These are phyloP conservation scores for Ophiostoma pallidulum DNA, from an alignment of 2,329 filamentous ascomycete species.

Conservation along the genomic window DNA sequence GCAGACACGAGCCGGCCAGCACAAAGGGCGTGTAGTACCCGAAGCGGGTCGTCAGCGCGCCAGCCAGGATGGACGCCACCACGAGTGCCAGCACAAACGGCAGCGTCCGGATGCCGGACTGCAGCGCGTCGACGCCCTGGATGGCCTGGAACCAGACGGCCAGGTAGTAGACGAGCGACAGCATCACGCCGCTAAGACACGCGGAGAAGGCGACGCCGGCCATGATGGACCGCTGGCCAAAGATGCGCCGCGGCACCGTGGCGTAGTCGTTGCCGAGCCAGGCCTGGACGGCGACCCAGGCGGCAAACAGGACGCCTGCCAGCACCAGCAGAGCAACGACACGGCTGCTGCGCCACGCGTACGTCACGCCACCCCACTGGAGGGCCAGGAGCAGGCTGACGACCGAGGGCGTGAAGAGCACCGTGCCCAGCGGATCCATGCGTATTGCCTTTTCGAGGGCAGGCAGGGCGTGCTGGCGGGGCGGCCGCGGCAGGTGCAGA, in stretches of 20 bases:
- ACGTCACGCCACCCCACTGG: constrained; percentile 31
- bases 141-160: constrained; percentile 37
- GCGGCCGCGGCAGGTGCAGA: constrained; percentile 20
- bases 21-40: constrained; percentile 26
- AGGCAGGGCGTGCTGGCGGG: not conserved
- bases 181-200: not conserved
- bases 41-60: constrained; percentile 26
- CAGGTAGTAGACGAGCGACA: constrained; percentile 12
- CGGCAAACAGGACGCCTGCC: constrained; percentile 18
- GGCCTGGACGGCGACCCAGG: constrained; percentile 25
- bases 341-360: constrained; percentile 24
- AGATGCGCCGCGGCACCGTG: constrained; percentile 31
- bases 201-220: not conserved
- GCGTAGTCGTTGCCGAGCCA: constrained; percentile 24
- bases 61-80: constrained; percentile 28
- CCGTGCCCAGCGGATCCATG: constrained; percentile 17
- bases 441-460: constrained; percentile 27
- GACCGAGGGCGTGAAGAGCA: constrained; percentile 21
- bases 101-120: constrained; percentile 32
- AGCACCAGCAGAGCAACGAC: constrained; percentile 26
- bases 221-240: constrained; percentile 21
- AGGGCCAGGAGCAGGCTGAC: constrained; percentile 35
- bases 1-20: constrained; percentile 16
- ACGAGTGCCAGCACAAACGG: constrained; percentile 31
- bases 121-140: constrained; percentile 27